phyloP scores from a whole-genome alignment of 441 rosid species.

The Gossypium davidsonii region DNA sequence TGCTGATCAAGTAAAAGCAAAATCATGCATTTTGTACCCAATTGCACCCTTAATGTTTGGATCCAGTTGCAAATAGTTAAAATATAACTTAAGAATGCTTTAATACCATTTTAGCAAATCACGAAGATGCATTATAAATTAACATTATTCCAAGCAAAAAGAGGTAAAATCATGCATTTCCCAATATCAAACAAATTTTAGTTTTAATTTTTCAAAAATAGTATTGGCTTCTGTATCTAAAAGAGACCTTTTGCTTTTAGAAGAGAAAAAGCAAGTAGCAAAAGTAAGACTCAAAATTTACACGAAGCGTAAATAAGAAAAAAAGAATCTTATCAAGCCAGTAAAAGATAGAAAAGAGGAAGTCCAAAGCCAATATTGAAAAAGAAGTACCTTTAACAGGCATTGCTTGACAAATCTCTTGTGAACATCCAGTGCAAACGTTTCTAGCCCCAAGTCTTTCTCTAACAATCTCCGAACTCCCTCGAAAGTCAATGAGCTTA shows the following conservation, averaged over 20 bases:
- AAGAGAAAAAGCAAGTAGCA: neutral
- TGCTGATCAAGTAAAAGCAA: constrained; percentile 5
- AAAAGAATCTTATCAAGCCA: neutral
- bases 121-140: neutral
- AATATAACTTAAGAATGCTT: neutral
- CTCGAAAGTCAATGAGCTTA: constrained; percentile 67
- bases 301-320: neutral
- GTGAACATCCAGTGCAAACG: constrained; percentile 59
- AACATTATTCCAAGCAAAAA: neutral
- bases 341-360: neutral
- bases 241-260: neutral
- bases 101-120: neutral
- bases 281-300: neutral
- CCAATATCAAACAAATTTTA: neutral
- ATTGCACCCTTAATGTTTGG: neutral
- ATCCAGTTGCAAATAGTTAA: neutral
- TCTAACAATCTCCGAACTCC: constrained; percentile 78
- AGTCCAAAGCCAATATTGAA: neutral
- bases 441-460: constrained; percentile 64
- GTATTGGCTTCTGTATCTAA: neutral
- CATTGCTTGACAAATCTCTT: constrained; percentile 64
- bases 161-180: neutral
- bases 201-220: neutral
- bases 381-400: constrained; percentile 42
- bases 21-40: neutral